Evolutionary conservation across 2,329 filamentous ascomycete genomes (phyloP), one percentile per base, ranked within the genome.

Genomic region (Botrytis fragariae): DNA sequence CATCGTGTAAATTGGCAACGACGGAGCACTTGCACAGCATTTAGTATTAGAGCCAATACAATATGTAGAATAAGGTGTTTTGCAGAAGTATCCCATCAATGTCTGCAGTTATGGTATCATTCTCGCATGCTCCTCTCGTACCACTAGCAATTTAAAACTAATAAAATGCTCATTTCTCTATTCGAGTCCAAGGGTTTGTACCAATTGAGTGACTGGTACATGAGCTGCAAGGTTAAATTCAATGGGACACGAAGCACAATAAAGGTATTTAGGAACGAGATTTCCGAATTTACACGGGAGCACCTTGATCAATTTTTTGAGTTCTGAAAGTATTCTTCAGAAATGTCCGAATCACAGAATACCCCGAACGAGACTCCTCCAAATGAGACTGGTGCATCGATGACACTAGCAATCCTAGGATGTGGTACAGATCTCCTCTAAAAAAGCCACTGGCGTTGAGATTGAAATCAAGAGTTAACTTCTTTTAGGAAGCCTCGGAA

Each of bases 381-480:
- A 39, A 62, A 37, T 63, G 57, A 62, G 18, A 45, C 25, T 51
- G 39, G 25, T 63, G 45, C n/a, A 39, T 60, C 61, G 22, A 67
- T 29, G 10, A 68, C 70, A 59, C n/a, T 72, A 37, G 70, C 70
- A 54, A 72, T 72, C 32, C 32, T 72, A 20, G 70, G 70, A n/a
- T 72, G 70, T 59, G 70, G 70, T 72, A 72, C 61, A 22, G 60
- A 35, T 67, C 35, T 57, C 45, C 12, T 44, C 35, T 51, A 44
- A 59, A 32, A 57, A 63, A 44, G 42, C 54, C 68, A 70, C 37
- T 10, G 62, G 60, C 29, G 22, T 54, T 57, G 35, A 39, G 29
- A 12, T 59, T 35, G 22, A 16, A 59, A 8, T 67, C 20, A 25
- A 25, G 12, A 65, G n/a, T 25, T 67, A 67, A 72, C 61, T n/a